Percentiles rank a stretch among this genome's conserved stretches.
phyloP scores from a whole-genome alignment of 2,329 filamentous ascomycete species.

The Madurella mycetomatis region DNA sequence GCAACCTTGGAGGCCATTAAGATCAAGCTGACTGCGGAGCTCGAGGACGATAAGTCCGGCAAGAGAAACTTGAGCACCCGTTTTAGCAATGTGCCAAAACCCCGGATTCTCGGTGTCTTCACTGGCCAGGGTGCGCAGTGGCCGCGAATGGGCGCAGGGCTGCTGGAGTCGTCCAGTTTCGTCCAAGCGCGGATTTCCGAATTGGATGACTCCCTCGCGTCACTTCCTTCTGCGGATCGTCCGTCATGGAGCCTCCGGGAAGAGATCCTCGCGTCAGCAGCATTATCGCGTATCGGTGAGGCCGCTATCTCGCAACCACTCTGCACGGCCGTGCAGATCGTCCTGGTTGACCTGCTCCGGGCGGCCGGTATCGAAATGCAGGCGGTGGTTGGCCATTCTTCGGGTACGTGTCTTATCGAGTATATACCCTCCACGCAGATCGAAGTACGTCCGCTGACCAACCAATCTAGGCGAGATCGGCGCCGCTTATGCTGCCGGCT shows the following conservation, averaged over 20 bases:
- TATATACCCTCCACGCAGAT: no score
- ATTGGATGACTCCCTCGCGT: no score
- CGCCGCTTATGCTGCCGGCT: constrained; percentile 46
- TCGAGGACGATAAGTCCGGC: not conserved
- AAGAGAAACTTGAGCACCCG: not conserved
- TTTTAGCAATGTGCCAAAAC: not conserved
- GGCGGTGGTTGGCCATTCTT: constrained; percentile 44
- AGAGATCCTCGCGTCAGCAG: constrained; percentile 8
- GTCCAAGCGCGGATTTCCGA: not conserved
- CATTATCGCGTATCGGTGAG: constrained; percentile 14
- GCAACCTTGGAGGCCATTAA: not conserved
- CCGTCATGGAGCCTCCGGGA: constrained; percentile 16
- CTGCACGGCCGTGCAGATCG: constrained; percentile 38
- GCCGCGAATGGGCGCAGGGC: constrained; percentile 26
- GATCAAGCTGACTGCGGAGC: not conserved
- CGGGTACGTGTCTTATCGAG: constrained; percentile 22
- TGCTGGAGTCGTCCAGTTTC: constrained; percentile 12
- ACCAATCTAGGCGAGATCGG: constrained; percentile 38
- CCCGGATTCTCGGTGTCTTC: constrained; percentile 23
- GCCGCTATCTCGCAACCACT: constrained; percentile 31
- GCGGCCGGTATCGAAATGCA: constrained; percentile 30
- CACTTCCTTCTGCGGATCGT: not conserved
- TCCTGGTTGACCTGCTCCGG: constrained; percentile 36
- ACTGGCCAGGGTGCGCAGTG: constrained; percentile 31
- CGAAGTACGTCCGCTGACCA: no score